phyloP scores from a whole-genome alignment of 2,329 filamentous ascomycete genomes.

The Bipolaris victoriae region DNA sequence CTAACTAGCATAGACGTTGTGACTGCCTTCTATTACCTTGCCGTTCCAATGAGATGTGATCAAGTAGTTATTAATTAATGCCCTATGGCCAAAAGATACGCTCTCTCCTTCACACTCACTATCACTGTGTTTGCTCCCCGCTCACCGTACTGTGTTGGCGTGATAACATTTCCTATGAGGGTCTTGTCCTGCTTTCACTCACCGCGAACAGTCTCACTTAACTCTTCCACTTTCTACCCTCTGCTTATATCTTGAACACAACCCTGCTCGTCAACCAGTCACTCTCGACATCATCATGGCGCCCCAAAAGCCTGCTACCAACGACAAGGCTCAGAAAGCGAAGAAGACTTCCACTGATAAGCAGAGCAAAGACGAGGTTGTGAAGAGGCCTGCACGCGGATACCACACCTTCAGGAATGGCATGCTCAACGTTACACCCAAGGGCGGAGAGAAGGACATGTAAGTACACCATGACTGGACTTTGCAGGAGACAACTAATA shows the following conservation, averaged over 20 bases:
- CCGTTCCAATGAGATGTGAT: too few relatives aligned
- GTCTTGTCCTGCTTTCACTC: not conserved
- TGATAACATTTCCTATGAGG: not conserved
- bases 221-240: not conserved
- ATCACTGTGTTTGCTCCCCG: not conserved
- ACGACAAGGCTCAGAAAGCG: not conserved
- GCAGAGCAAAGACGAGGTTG: constrained; percentile 3
- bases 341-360: not conserved
- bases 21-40: too few relatives aligned
- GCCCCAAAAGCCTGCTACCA: not conserved
- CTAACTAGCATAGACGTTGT: too few relatives aligned
- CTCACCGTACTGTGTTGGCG: not conserved
- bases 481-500: not conserved
- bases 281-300: constrained; percentile 3
- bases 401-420: constrained; percentile 25
- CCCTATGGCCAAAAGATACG: too few relatives aligned
- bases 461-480: not conserved
- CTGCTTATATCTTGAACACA: not conserved
- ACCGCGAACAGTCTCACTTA: not conserved
- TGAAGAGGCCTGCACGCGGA: constrained; percentile 22
- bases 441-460: constrained; percentile 19
- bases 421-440: constrained; percentile 21
- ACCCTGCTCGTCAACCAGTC: not conserved
- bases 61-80: too few relatives aligned
- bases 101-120: not conserved